These are phyloP conservation scores for Cotoneaster glaucophyllus DNA, from an alignment of 306 rosid species.

Conservation along the genomic window DNA sequence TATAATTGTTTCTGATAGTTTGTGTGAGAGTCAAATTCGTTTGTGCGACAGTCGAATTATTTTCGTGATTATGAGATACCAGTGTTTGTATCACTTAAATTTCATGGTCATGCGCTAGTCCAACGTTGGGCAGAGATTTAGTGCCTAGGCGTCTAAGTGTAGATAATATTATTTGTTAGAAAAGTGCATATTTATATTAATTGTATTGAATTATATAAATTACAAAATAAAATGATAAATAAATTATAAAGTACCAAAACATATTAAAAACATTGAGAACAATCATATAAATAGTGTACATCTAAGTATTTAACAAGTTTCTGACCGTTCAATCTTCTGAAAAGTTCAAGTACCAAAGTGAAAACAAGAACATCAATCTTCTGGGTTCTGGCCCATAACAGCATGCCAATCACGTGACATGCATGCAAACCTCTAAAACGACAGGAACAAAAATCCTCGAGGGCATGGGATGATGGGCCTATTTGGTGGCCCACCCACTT, in stretches of 20 bases:
- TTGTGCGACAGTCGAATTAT: neutral
- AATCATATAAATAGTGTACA: no score
- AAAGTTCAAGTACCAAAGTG: neutral
- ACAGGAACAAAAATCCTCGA: neutral
- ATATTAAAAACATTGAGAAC: no score
- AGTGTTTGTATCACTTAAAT: neutral
- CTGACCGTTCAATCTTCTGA: neutral
- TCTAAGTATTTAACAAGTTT: no score
- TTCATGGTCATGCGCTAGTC: no score
- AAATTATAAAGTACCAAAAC: no score
- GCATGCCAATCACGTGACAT: slow-evolving; percentile 7
- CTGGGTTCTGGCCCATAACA: slow-evolving; percentile 2
- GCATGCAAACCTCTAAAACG: slow-evolving; percentile 3
- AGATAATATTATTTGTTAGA: no score
- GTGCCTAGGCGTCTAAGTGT: no score
- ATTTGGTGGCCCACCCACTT: slow-evolving; percentile 7
- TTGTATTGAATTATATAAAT: no score
- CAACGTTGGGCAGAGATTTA: no score
- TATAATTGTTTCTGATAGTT: neutral
- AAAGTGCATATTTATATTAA: no score
- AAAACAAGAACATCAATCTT: no score
- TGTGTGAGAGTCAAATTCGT: neutral
- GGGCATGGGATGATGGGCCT: slow-evolving; percentile 15
- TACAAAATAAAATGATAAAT: no score
- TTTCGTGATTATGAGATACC: neutral